phyloP scores from a whole-genome alignment of 352 stramenopile species.

The Nothophytophthora sp. region DNA sequence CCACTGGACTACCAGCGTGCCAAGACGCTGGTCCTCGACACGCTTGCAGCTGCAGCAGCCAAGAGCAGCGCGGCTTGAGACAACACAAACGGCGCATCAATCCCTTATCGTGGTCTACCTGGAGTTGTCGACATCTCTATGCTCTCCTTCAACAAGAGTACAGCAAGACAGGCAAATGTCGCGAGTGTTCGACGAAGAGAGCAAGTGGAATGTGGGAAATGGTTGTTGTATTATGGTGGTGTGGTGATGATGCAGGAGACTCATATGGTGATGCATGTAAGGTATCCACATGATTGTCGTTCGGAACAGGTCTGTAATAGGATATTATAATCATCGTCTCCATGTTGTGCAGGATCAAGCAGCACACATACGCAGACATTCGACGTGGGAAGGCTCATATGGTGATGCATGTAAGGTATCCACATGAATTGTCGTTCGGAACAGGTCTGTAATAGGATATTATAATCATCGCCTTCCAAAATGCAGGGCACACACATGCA shows the following conservation, averaged over 20 bases:
- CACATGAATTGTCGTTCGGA: constrained; percentile 81
- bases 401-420: constrained; percentile 89
- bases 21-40: constrained; percentile 61
- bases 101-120: too few relatives aligned
- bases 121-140: too few relatives aligned
- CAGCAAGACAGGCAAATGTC: background rate
- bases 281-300: constrained; percentile 69
- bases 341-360: too few relatives aligned
- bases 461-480: constrained; percentile 76
- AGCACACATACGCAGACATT: constrained; percentile 1
- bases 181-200: too few relatives aligned
- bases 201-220: too few relatives aligned
- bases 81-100: background rate
- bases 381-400: constrained; percentile 65
- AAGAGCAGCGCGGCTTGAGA: constrained; percentile 12
- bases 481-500: background rate
- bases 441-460: constrained; percentile 88
- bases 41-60: constrained; percentile 37
- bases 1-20: constrained; percentile 66
- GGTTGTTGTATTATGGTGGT: background rate
- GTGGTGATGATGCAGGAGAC: constrained; percentile 17
- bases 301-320: constrained; percentile 90
- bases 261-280: constrained; percentile 93
- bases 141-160: too few relatives aligned
- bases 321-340: constrained; percentile 79